Conservation (phyloP, 2,329 filamentous ascomycete genomes). For the Fonsecaea multimorphosa region DNA sequence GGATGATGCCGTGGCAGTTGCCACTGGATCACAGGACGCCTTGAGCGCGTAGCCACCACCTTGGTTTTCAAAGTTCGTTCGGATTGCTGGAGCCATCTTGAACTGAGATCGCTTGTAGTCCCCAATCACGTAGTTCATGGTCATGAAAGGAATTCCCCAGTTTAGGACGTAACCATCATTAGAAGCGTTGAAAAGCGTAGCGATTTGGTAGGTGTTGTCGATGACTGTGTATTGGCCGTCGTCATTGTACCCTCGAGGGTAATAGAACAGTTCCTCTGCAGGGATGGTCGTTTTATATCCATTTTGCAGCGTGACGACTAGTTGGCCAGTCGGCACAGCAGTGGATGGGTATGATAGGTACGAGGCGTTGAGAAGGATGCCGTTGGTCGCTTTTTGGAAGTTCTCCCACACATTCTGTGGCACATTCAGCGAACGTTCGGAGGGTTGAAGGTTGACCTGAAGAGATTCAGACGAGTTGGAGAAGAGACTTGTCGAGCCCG, state of each 20-base stretch:
- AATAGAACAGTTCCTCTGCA: conserved; percentile 35
- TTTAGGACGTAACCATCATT: conserved; percentile 29
- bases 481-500: conserved; percentile 29
- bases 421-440: conserved; percentile 28
- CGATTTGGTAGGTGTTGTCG: conserved; percentile 32
- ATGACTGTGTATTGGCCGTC: conserved; percentile 30
- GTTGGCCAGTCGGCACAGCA: conserved; percentile 32
- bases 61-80: conserved; percentile 24
- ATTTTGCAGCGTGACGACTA: conserved; percentile 34
- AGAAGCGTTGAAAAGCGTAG: conserved; percentile 26
- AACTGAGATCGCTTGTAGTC: conserved; percentile 34
- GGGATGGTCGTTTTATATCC: conserved; percentile 37
- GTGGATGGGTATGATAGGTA: conserved; percentile 25
- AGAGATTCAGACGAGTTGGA: conserved; percentile 32
- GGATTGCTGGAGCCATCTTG: conserved; percentile 37
- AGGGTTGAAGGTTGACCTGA: conserved; percentile 32
- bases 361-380: conserved; percentile 23
- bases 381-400: conserved; percentile 28
- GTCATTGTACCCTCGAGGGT: conserved; percentile 33
- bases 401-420: conserved; percentile 35
- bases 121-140: conserved; percentile 38
- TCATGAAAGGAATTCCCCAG: conserved; percentile 38
- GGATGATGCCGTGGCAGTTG: conserved; percentile 9
- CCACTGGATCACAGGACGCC: conserved; percentile 33
- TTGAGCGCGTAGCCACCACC: conserved; percentile 30